These are phyloP conservation scores for Aspergillus nomiae DNA, from an alignment of 2,329 filamentous ascomycete species.

Conservation along the genomic window DNA sequence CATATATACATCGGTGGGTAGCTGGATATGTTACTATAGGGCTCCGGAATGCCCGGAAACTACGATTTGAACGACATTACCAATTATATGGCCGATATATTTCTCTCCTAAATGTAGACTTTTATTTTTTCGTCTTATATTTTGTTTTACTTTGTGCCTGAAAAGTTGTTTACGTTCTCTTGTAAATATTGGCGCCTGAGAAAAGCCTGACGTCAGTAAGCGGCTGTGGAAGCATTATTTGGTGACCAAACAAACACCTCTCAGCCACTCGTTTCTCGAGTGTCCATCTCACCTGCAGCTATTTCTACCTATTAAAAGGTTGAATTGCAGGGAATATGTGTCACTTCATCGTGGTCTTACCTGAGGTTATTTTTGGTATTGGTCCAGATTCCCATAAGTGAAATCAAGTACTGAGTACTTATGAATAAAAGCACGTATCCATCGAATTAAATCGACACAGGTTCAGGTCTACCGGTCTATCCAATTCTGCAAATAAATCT, in stretches of 20 bases:
- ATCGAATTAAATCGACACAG: not conserved
- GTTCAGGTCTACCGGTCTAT: not conserved
- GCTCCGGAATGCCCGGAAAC: not conserved
- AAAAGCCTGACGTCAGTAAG: conserved; percentile 19
- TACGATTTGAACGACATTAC: not conserved
- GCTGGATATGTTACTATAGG: not conserved
- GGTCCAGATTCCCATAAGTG: not conserved
- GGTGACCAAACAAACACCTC: not conserved
- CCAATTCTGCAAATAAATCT: not conserved
- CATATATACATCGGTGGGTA: not conserved
- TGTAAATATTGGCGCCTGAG: not conserved
- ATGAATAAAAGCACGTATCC: not conserved
- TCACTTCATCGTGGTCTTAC: not conserved
- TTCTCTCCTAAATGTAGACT: not conserved
- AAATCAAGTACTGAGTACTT: not conserved
- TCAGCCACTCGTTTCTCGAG: not conserved
- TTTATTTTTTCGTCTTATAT: not conserved
- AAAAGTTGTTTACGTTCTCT: not conserved
- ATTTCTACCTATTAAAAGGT: not conserved
- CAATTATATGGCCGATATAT: not conserved
- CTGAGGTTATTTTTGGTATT: not conserved
- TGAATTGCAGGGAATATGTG: not conserved
- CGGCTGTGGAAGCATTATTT: conserved; percentile 17
- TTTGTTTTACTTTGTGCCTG: not conserved
- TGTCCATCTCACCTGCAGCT: not conserved